phyloP scores from a whole-genome alignment of 2,329 filamentous ascomycete species.

The Decorospora gaudefroyi region DNA sequence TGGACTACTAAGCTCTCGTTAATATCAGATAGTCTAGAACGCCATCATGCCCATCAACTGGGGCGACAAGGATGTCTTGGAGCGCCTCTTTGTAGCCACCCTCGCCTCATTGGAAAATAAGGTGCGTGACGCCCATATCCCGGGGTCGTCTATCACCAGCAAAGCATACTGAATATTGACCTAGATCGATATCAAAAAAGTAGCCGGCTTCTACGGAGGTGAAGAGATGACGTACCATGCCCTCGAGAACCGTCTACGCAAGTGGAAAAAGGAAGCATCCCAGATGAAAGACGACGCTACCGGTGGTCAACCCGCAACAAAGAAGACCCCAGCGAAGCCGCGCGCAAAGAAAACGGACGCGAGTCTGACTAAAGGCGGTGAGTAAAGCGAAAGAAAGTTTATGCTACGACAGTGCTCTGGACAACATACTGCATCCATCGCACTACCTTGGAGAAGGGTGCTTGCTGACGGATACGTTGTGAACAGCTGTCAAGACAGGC shows the following conservation, averaged over 20 bases:
- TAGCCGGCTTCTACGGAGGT: constrained; percentile 54
- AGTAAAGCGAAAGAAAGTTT: constrained; percentile 1
- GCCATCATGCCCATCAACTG: constrained; percentile 45
- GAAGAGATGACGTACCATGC: constrained; percentile 55
- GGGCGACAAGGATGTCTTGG: constrained; percentile 42
- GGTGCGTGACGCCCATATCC: constrained; percentile 34
- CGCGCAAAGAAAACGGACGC: constrained; percentile 8
- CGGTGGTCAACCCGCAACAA: constrained; percentile 1
- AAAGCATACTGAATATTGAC: constrained; percentile 7
- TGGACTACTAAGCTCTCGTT: background rate
- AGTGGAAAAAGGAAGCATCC: constrained; percentile 50
- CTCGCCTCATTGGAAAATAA: constrained; percentile 43
- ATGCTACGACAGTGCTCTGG: no score
- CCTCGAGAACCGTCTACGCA: constrained; percentile 54
- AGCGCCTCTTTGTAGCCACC: constrained; percentile 50
- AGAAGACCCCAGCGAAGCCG: constrained; percentile 3
- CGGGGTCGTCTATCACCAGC: background rate
- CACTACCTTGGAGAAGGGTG: no score
- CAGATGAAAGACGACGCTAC: constrained; percentile 32
- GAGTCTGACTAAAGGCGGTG: constrained; percentile 1
- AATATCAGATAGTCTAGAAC: background rate
- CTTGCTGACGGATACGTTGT: no score
- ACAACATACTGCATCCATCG: no score
- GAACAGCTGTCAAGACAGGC: constrained; percentile 4
- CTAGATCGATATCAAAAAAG: constrained; percentile 53